Conservation (phyloP, 495 filamentous ascomycete species). For the Penicillium roqueforti region DNA sequence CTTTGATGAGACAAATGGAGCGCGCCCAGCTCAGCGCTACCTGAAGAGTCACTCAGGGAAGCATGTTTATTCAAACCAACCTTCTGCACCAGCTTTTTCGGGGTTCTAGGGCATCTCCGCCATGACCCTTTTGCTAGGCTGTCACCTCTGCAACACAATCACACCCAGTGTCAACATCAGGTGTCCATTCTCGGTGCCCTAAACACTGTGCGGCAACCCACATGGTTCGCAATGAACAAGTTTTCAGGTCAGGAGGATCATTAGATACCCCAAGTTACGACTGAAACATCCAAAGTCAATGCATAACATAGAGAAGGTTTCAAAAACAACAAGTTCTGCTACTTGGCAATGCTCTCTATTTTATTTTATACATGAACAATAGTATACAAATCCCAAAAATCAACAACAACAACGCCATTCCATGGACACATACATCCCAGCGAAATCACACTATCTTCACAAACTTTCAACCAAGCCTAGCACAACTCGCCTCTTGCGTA, state of each 20-base stretch:
- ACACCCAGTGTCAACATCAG: background rate
- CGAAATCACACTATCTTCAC: background rate
- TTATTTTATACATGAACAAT: slow-evolving; percentile 7
- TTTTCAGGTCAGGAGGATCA: background rate
- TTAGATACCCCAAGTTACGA: background rate
- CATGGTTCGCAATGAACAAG: background rate
- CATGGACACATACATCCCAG: slow-evolving; percentile 3
- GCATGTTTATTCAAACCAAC: background rate
- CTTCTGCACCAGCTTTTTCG: background rate
- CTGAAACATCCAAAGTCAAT: background rate
- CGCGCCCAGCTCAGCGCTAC: slow-evolving; percentile 43
- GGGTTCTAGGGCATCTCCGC: background rate
- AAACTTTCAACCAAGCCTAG: background rate
- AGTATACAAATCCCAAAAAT: slow-evolving; percentile 12
- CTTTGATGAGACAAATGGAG: slow-evolving; percentile 53
- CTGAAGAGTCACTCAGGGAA: slow-evolving; percentile 9
- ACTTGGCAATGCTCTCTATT: slow-evolving; percentile 1
- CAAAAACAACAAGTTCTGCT: background rate
- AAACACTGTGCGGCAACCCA: slow-evolving; percentile 3
- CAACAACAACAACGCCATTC: slow-evolving; percentile 9
- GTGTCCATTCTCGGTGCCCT: slow-evolving; percentile 2
- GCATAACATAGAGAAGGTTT: background rate
- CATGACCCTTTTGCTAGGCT: background rate
- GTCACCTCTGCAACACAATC: background rate
- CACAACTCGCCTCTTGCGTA: background rate